Percentiles rank a stretch among this genome's conserved stretches.
Evolutionary conservation across 2,329 filamentous ascomycete genomes (phyloP).

Genomic region (Cylindrodendrum hubeiense): DNA sequence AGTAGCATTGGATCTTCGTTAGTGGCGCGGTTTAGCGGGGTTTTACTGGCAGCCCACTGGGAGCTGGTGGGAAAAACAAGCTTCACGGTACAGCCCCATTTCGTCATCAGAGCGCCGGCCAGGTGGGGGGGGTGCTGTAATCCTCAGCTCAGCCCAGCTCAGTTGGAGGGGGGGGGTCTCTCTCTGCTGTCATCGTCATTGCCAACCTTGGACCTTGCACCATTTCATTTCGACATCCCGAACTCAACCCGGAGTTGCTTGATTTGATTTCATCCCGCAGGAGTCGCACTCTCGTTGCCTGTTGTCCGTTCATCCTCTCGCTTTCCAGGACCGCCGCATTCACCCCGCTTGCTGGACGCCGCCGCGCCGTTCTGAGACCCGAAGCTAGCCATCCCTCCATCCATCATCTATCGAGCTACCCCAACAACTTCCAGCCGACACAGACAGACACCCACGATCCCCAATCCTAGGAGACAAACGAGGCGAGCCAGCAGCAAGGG

Average conservation of each 20-base stretch:
- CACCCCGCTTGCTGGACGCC: constrained; percentile 1
- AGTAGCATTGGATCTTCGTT: background rate
- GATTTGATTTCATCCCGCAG: background rate
- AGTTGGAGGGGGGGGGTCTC: background rate
- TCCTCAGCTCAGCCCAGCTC: background rate
- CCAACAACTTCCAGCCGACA: background rate
- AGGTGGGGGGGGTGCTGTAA: constrained; percentile 5
- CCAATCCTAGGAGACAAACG: background rate
- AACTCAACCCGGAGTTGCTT: background rate
- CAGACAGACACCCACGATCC: too few species aligned
- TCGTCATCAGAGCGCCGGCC: constrained; percentile 17
- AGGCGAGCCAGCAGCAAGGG: background rate
- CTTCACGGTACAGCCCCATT: constrained; percentile 17
- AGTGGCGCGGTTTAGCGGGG: background rate
- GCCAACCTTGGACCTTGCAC: background rate
- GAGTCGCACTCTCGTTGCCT: background rate
- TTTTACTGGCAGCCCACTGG: background rate
- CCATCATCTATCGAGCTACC: background rate
- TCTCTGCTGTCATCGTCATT: background rate
- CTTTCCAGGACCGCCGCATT: background rate
- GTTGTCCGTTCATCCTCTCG: background rate
- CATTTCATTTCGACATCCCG: background rate
- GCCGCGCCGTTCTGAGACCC: background rate
- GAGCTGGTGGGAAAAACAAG: constrained; percentile 16
- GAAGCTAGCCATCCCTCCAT: background rate